Evolutionary conservation across 305 asterid genomes (phyloP).

Genomic region (Galium porrigens): DNA sequence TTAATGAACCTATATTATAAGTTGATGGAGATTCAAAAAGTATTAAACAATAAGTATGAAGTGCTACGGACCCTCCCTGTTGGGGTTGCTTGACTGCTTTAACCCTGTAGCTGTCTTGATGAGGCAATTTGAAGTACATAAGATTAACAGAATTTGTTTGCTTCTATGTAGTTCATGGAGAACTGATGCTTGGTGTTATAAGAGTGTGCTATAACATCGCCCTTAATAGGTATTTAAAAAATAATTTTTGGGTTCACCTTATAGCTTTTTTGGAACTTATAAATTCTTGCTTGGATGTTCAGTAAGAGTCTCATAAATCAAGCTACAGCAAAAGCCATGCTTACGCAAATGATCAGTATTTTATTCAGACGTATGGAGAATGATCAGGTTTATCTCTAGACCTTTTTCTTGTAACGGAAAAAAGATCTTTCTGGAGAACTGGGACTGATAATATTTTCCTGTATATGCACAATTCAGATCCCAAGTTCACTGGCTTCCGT

Average conservation of each 20-base stretch:
- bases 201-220: constrained; percentile 95
- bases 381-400: constrained; percentile 46
- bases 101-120: background rate
- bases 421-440: constrained; percentile 18
- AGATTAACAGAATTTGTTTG: constrained; percentile 1
- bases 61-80: background rate
- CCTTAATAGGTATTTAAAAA: constrained; percentile 60
- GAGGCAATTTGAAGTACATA: background rate
- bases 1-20: background rate
- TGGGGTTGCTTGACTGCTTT: background rate
- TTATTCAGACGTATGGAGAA: constrained; percentile 83
- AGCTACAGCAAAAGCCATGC: constrained; percentile 95
- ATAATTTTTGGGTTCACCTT: constrained; percentile 18
- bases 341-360: constrained; percentile 87
- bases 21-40: background rate
- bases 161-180: constrained; percentile 85
- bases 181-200: constrained; percentile 74
- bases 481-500: constrained; percentile 32
- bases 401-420: constrained; percentile 7
- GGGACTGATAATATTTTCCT: constrained; percentile 5
- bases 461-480: constrained; percentile 35
- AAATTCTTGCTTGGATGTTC: constrained; percentile 27
- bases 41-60: background rate
- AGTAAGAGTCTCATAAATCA: constrained; percentile 98
- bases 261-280: constrained; percentile 22